Conservation (phyloP, 306 rosid genomes). For the Prunus persica region DNA sequence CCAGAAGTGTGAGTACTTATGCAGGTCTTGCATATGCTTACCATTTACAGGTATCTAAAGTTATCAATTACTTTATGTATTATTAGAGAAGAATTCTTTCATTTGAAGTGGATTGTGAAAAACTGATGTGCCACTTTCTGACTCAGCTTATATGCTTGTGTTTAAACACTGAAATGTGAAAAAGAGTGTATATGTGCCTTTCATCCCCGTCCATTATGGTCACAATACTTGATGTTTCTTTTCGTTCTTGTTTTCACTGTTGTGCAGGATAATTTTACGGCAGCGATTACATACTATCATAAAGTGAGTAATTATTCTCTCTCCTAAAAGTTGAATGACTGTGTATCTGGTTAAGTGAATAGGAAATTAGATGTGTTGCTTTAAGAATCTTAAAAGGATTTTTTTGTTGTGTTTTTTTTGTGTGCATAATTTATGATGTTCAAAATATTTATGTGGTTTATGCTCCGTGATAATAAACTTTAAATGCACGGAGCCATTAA, state of each 20-base stretch:
- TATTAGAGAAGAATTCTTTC: background rate
- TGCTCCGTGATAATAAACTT: background rate
- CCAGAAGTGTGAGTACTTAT: constrained; percentile 86
- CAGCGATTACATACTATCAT: constrained; percentile 80
- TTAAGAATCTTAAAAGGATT: background rate
- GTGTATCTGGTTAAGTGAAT: background rate
- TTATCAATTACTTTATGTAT: background rate
- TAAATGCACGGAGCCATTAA: background rate
- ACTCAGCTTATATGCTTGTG: background rate
- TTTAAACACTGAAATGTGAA: background rate
- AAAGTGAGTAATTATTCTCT: constrained; percentile 50
- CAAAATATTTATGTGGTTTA: background rate
- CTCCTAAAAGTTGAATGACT: background rate
- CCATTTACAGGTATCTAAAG: constrained; percentile 70
- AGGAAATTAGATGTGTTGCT: background rate
- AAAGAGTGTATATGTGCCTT: background rate
- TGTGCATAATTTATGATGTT: background rate
- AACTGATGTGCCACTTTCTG: too few species aligned
- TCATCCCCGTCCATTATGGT: background rate
- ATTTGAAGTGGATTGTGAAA: background rate
- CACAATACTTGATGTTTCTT: constrained; percentile 9
- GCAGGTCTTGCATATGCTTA: constrained; percentile 95
- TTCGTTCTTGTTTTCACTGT: constrained; percentile 10
- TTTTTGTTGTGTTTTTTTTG: too few species aligned
- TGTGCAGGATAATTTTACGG: constrained; percentile 69